A percentile compares a stretch with the other conserved stretches of the same genome.
phyloP scores from a whole-genome alignment of 1,284 basidiomycete species.

The Marasmius sp. region DNA sequence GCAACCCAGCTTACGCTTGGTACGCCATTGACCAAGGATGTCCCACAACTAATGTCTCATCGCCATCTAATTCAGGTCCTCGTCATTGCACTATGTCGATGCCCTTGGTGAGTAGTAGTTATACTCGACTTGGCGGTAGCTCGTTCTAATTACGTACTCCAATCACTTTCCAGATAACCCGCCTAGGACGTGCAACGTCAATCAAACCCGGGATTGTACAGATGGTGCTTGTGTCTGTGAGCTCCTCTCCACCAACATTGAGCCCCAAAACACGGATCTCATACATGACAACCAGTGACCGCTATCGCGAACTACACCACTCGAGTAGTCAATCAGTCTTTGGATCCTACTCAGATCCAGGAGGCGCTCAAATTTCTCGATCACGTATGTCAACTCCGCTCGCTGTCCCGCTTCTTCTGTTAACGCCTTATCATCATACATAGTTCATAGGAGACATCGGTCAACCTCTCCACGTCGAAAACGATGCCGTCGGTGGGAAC shows the following conservation, averaged over 20 bases:
- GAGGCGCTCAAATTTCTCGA: constrained; percentile 51
- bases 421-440: not conserved
- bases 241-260: constrained; percentile 18
- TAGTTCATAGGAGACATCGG: constrained; percentile 47
- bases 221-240: constrained; percentile 41
- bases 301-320: constrained; percentile 58
- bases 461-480: constrained; percentile 51
- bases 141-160: not conserved
- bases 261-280: not conserved
- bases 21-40: constrained; percentile 12
- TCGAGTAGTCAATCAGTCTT: constrained; percentile 42
- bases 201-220: constrained; percentile 43
- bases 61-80: constrained; percentile 27
- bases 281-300: constrained; percentile 31
- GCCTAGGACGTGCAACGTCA: constrained; percentile 47
- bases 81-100: constrained; percentile 47
- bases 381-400: constrained; percentile 15
- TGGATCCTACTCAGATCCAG: constrained; percentile 41
- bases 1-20: constrained; percentile 37
- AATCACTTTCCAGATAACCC: constrained; percentile 38
- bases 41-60: not conserved
- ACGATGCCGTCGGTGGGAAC: constrained; percentile 42
- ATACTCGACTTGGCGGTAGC: not conserved
- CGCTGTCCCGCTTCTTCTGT: not conserved
- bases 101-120: constrained; percentile 39